Base-by-base conservation (phyloP, 768 basidiomycete species). In the Lentinus brumalis region DNA sequence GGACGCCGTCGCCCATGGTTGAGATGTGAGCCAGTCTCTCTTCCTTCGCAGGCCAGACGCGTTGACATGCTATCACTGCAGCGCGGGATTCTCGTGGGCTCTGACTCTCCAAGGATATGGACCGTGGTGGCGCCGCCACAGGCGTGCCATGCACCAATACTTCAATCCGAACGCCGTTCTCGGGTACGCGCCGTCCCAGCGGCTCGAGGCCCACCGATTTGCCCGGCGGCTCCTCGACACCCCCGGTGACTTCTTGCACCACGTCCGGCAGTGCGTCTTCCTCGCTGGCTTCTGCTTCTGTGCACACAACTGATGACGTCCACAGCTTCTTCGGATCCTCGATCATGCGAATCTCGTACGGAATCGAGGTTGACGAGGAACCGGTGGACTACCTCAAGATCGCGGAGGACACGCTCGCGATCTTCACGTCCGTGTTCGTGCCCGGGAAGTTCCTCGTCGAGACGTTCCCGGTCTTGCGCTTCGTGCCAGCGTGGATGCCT, bases 361-460 rank as follows among this genome's bases (percentile, higher is more conserved):
- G 62, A 9, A 51, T 63, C 31, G 57, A 59, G 31, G 53, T 63
- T 10, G 53, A 58, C 50, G 41, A 45, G 15, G 57, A 59, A 26
- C 39, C n/a, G 21, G 45, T 21, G 3, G 56, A 42, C 35, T 57
- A 62, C 39, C 21, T 62, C 11, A 14, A 32, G 16, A 53, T 57
- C 7, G 61, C 61, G 7, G 45, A 41, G 10, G 51, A 53, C 6
- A 47, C 55, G 12, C 54, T 61, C 18, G 60, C 60, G 12, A 35
- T 53, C 26, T 59, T 59, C 45, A 44, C 51, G 2, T 26, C 18
- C n/a, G 45, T 45, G 3, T 47, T 61, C 21, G 56, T 51, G 2
- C 71, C 72, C 12, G 72, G 71, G 3, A 56, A 66, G 5, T 73
- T 66, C 56, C 56, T 70, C 5, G 71, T 73, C 35, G 71, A 73